These are phyloP conservation scores for Eustoma russellianum DNA, from an alignment of 257 asterid genomes.

Conservation along the genomic window DNA sequence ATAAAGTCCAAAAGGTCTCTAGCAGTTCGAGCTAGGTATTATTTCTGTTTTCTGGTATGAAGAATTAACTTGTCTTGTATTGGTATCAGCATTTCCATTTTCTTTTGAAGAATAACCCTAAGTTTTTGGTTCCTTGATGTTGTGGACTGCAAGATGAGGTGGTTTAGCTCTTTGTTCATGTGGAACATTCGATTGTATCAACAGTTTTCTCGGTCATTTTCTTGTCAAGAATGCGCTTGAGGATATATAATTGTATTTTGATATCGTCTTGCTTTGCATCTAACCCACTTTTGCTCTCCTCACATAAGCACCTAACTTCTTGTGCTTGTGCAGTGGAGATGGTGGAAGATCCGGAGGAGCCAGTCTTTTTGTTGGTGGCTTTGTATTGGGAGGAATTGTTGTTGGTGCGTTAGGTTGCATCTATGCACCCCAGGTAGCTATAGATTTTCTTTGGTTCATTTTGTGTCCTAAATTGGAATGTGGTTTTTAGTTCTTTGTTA, in stretches of 20 bases:
- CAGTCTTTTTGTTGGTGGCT: slow-evolving; percentile 32
- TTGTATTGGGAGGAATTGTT: slow-evolving; percentile 35
- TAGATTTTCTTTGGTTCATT: not conserved
- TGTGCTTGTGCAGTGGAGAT: slow-evolving; percentile 22
- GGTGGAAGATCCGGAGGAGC: slow-evolving; percentile 24
- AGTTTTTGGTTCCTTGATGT: not conserved
- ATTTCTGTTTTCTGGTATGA: not conserved
- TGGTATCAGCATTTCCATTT: not conserved
- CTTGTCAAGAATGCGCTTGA: not conserved
- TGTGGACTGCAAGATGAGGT: too few species aligned
- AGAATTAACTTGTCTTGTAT: not conserved
- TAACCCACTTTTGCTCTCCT: not conserved
- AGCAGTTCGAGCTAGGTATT: slow-evolving; percentile 25
- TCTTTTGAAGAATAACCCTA: not conserved
- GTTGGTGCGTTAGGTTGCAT: slow-evolving; percentile 40
- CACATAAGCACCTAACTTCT: not conserved
- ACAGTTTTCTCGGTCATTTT: not conserved
- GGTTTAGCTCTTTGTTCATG: too few species aligned
- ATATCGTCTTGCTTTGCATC: not conserved
- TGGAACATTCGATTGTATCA: too few species aligned
- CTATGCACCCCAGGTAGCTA: slow-evolving; percentile 37
- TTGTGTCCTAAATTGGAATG: not conserved
- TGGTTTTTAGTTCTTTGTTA: not conserved
- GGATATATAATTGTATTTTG: not conserved
- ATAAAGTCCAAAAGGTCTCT: slow-evolving; percentile 19